Evolutionary conservation across 768 basidiomycete species (phyloP), one percentile per base, ranked within the genome.

Genomic region (Mycena galericulata): DNA sequence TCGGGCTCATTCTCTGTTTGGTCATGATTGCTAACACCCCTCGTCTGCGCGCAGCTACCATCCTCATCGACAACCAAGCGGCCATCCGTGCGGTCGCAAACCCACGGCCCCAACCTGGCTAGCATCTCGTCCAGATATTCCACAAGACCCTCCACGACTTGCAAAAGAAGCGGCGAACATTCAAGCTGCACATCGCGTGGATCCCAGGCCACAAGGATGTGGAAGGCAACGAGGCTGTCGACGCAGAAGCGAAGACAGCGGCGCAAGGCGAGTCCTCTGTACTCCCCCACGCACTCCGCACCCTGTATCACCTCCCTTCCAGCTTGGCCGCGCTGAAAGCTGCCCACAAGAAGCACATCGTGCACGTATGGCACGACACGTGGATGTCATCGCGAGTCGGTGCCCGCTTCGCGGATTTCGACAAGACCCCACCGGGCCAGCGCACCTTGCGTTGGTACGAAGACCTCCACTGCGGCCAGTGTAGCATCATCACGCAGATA

Each of bases 401-500:
- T 24, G 11, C 9, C 15, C 2, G 26, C 1, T 46, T 47, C 8
- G 12, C 24, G 15, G 30, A 17, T 9, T 55, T 51, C 26, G 62
- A 64, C 49, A 45, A 26, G 22, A 55, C 62, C 36, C 34, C 62
- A 1, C 62, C 62, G 27, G 30, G 62, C 20, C 24, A 14, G 10
- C 26, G 32, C 26, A 46, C 32, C 10, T 26, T 54, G 10, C 34
- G 26, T 1, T 55, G 38, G 32, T 65, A 55, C 45, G 24, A 36
- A 1, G 36, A 20, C 54, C 54, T 76, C 17, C 68, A 70, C 0
- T 51, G 71, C 12, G 36, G 46, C 2, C 70, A 75, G 20, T 62
- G 72, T 22, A 65, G 67, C 17, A n/a, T 77, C 5, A 67, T 80
- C n/a, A 67, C 76, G 17, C 79, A 80, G 50, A 74, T 81, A 8